These are phyloP conservation scores for Cerioporus squamosus DNA, from an alignment of 1,284 basidiomycete genomes.

Conservation along the genomic window DNA sequence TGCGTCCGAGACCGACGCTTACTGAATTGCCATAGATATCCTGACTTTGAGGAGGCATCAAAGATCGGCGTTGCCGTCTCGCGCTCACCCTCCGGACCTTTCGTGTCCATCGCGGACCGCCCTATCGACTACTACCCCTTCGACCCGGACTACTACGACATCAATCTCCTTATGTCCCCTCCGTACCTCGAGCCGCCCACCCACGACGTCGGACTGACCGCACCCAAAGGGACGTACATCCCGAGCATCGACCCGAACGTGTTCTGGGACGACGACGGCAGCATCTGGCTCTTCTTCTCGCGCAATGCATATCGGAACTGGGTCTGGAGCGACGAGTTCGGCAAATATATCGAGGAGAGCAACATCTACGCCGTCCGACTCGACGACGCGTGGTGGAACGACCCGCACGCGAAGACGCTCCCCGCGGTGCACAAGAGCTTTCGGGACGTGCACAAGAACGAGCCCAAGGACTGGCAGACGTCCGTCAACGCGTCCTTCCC, in stretches of 20 bases:
- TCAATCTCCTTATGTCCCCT: constrained; percentile 10
- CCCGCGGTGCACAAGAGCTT: constrained; percentile 8
- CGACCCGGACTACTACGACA: constrained; percentile 9
- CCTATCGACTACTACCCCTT: constrained; percentile 15
- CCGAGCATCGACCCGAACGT: constrained; percentile 13
- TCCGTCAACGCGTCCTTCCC: constrained; percentile 7
- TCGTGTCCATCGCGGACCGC: constrained; percentile 7
- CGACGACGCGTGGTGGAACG: constrained; percentile 12
- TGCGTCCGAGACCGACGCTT: too few relatives aligned
- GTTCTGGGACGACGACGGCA: constrained; percentile 11
- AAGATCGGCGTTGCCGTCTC: constrained; percentile 15
- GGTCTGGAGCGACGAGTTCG: constrained; percentile 13
- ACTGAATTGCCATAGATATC: background rate
- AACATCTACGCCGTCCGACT: constrained; percentile 13
- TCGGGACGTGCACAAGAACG: constrained; percentile 5
- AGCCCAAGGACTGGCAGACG: background rate
- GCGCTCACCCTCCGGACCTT: constrained; percentile 7
- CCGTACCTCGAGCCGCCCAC: constrained; percentile 10
- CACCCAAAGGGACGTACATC: constrained; percentile 10
- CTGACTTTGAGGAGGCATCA: constrained; percentile 14
- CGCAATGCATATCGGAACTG: constrained; percentile 15
- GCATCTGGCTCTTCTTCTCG: constrained; percentile 19
- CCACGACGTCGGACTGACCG: constrained; percentile 3
- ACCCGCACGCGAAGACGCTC: constrained; percentile 9
- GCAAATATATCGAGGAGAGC: constrained; percentile 15